Evolutionary conservation across 148 eudicot species (phyloP).

Genomic region (Dianthus caryophyllus): DNA sequence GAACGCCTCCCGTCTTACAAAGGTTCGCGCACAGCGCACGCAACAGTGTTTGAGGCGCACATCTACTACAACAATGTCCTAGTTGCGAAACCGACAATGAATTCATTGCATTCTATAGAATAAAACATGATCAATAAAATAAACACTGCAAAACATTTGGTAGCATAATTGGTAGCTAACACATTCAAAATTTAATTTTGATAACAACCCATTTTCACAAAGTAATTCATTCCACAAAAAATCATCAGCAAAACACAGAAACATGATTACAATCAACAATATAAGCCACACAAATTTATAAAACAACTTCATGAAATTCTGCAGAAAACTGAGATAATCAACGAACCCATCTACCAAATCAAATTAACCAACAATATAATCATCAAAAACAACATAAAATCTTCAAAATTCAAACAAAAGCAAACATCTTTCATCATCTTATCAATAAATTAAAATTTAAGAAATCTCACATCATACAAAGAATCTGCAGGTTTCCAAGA

Average conservation of each 20-base stretch:
- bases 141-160: not conserved
- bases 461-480: slow-evolving; percentile 31
- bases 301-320: not conserved
- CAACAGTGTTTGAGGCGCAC: too few relatives aligned
- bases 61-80: too few relatives aligned
- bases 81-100: too few relatives aligned
- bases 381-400: too few relatives aligned
- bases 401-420: not conserved
- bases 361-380: slow-evolving; percentile 1
- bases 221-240: not conserved
- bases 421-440: too few relatives aligned
- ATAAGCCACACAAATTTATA: not conserved
- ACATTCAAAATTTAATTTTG: not conserved
- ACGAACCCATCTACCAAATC: slow-evolving; percentile 19
- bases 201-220: not conserved
- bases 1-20: too few relatives aligned
- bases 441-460: not conserved
- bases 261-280: not conserved
- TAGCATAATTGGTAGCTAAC: not conserved
- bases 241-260: not conserved
- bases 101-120: not conserved
- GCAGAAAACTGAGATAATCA: not conserved
- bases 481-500: slow-evolving; percentile 51
- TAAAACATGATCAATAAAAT: not conserved
- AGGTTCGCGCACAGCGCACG: too few relatives aligned